Conservation (phyloP, 257 asterid species). For the Solanum phureja region DNA sequence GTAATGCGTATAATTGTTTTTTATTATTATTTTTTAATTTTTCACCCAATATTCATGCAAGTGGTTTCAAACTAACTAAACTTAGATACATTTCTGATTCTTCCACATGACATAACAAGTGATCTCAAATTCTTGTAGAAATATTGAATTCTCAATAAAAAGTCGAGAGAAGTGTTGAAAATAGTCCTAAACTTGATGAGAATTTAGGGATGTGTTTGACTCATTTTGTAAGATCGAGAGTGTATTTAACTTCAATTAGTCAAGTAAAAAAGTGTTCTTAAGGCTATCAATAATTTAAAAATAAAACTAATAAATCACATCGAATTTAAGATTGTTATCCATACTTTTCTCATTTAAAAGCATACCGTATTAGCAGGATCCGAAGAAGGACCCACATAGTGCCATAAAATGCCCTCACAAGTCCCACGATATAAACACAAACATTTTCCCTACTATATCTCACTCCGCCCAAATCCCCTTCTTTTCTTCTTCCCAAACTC, state of each 20-base stretch:
- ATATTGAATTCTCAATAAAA: no score
- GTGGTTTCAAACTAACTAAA: background rate
- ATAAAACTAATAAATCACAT: accelerated
- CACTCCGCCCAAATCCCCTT: background rate
- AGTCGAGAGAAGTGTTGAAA: background rate
- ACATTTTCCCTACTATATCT: background rate
- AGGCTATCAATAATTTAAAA: no score
- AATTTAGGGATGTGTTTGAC: no score
- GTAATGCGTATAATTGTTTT: background rate
- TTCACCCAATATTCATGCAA: background rate
- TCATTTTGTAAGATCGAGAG: no score
- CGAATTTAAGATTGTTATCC: accelerated
- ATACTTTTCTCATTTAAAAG: no score
- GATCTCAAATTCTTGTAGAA: no score
- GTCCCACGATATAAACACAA: background rate
- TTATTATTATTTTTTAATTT: no score
- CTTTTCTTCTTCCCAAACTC: background rate
- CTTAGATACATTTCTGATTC: background rate
- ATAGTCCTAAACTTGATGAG: no score
- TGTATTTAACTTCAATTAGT: no score
- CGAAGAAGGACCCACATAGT: background rate
- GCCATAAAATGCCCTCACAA: background rate
- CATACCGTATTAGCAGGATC: background rate
- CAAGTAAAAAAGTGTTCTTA: no score
- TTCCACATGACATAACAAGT: no score